Base-by-base conservation (phyloP, 805 yeast species). In the Lipomyces kockii region DNA sequence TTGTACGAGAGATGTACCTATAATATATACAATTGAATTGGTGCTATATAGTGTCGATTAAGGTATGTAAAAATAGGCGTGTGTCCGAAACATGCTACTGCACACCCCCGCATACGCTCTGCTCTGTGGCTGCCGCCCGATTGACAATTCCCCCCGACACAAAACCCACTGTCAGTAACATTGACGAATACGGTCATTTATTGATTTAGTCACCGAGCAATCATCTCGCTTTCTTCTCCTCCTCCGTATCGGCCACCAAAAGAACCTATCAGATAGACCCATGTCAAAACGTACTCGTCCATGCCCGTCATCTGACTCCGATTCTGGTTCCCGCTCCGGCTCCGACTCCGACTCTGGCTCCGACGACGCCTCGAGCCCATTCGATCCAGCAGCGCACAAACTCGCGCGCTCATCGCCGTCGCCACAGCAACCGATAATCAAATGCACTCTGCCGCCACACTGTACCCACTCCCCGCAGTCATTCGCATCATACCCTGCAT, bases 391-490 rank as follows among this genome's bases (percentile, higher is more conserved):
- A n/a, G 49, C 49, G 12, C 49, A n/a, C 49, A 43, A 43, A n/a
- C 20, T 43, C 20, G 12, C 49, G 22, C 49, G 49, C 20, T 43
- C 49, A 22, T 52, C 55, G 17, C 55, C 55, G 27, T 29, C 34
- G 32, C 34, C n/a, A 25, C 34, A 25, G 34, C 55, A 25, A 52
- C 55, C 32, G 9, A 52, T 55, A 12, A 60, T 66, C 51, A 56
- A 65, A 35, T 71, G 73, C 61, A 57, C 70, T 2, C 65, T 70
- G 12, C 72, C 73, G 27, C 73, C 73, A 8, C 20, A 37, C 17
- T 71, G 73, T 58, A 37, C 32, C 25, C 22, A 9, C 35, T n/a
- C 17, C 6, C 72, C 71, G 7, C 46, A 8, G 57, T 22, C 64
- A 8, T 71, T 71, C 62, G 11, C 57, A 22, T 25, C 67, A 7